phyloP scores from a whole-genome alignment of 176 grass and related monocot genomes.

The Rhynchospora tenuis region DNA sequence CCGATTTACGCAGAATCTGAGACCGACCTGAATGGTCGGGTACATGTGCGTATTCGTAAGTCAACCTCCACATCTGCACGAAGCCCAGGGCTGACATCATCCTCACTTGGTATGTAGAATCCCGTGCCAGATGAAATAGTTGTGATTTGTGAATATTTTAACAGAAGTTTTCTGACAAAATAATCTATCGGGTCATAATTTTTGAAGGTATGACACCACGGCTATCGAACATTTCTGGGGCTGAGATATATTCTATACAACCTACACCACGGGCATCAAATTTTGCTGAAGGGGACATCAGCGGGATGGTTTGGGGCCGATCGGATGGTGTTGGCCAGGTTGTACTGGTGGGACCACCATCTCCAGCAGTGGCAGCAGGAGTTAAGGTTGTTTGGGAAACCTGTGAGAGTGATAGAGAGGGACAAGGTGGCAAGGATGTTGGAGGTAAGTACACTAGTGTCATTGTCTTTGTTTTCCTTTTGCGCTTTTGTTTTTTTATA shows the following conservation, averaged over 20 bases:
- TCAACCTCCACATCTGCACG: slow-evolving; percentile 23
- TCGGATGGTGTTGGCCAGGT: neutral
- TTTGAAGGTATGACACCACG: slow-evolving; percentile 19
- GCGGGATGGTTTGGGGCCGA: neutral
- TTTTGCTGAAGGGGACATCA: slow-evolving; percentile 19
- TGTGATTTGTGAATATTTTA: neutral
- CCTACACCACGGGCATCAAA: slow-evolving; percentile 40
- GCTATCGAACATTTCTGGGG: slow-evolving; percentile 33
- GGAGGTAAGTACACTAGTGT: slow-evolving; percentile 29
- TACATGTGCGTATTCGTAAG: slow-evolving; percentile 29
- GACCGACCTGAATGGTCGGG: slow-evolving; percentile 24
- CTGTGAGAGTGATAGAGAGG: slow-evolving; percentile 9
- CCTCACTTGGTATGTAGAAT: neutral
- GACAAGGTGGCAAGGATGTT: slow-evolving; percentile 33
- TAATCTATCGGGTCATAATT: neutral
- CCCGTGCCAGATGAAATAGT: neutral
- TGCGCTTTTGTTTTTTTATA: neutral
- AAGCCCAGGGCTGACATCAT: neutral
- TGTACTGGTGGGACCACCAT: slow-evolving; percentile 12
- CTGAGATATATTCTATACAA: slow-evolving; percentile 49
- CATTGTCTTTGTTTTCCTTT: neutral
- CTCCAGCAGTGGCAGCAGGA: slow-evolving; percentile 23
- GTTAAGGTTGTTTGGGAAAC: neutral
- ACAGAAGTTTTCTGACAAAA: neutral
- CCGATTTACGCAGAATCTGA: slow-evolving; percentile 34